These are phyloP conservation scores for Ploettnerulaceae sp. DNA, from an alignment of 2,329 filamentous ascomycete species.

Conservation along the genomic window DNA sequence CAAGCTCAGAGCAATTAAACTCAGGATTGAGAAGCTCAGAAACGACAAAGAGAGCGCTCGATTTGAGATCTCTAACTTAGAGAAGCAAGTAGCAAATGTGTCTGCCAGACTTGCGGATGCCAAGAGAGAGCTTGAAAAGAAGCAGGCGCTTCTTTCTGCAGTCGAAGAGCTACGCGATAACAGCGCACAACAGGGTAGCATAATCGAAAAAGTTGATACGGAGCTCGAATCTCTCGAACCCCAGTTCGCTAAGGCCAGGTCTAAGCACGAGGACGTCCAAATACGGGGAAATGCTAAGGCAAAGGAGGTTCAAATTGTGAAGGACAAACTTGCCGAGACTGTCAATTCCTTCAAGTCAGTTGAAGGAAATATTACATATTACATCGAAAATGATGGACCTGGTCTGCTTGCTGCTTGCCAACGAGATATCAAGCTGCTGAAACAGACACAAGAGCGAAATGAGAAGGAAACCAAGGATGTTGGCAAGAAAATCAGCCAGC, in stretches of 20 bases:
- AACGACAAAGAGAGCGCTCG: constrained; percentile 67
- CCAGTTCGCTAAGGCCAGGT: constrained; percentile 68
- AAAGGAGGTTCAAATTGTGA: constrained; percentile 64
- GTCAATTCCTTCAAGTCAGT: constrained; percentile 72
- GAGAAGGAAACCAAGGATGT: constrained; percentile 65
- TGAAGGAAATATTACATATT: constrained; percentile 73
- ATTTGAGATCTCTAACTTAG: constrained; percentile 62
- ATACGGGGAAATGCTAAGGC: constrained; percentile 68
- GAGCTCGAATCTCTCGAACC: constrained; percentile 73
- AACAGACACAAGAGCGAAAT: constrained; percentile 58
- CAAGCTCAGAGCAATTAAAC: constrained; percentile 60
- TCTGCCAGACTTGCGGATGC: constrained; percentile 67
- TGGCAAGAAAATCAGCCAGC: constrained; percentile 44
- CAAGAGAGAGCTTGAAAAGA: constrained; percentile 75
- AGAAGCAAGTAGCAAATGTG: constrained; percentile 72
- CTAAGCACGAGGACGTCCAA: constrained; percentile 71
- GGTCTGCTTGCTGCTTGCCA: constrained; percentile 65
- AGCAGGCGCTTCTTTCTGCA: constrained; percentile 62
- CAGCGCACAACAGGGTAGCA: constrained; percentile 62
- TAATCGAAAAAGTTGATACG: constrained; percentile 63
- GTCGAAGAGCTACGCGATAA: constrained; percentile 69
- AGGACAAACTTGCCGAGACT: constrained; percentile 66
- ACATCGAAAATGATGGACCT: constrained; percentile 70
- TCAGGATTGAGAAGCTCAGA: constrained; percentile 59
- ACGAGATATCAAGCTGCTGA: constrained; percentile 62